phyloP scores from a whole-genome alignment of 2,329 filamentous ascomycete genomes.

The Falciphora oryzae region DNA sequence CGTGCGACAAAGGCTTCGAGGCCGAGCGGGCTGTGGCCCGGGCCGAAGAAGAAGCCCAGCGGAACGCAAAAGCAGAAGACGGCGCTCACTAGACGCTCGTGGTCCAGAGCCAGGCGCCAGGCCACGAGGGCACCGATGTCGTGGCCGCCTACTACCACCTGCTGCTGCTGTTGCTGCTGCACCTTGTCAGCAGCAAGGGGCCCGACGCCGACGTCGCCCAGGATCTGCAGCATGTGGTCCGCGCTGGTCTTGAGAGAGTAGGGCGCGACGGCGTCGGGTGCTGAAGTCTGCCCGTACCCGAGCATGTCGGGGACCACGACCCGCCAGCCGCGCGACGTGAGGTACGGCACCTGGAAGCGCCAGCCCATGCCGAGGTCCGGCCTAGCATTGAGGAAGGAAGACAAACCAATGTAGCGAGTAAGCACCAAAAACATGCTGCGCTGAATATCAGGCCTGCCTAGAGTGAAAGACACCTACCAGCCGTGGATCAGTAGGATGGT shows the following conservation, averaged over 20 bases:
- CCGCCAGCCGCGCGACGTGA: conserved; percentile 65
- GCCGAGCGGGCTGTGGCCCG: conserved; percentile 44
- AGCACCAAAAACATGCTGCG: too few species aligned
- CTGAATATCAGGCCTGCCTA: too few species aligned
- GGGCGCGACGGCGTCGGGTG: conserved; percentile 52
- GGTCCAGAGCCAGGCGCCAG: conserved; percentile 68
- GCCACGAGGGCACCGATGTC: conserved; percentile 80
- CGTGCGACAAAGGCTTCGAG: conserved; percentile 49
- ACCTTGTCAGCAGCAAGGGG: too few species aligned
- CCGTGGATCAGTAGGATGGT: conserved; percentile 51
- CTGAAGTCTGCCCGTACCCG: conserved; percentile 74
- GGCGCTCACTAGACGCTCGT: conserved; percentile 62
- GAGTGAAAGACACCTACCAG: too few species aligned
- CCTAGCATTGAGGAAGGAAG: too few species aligned
- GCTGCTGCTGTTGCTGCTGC: too few species aligned
- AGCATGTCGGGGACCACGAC: conserved; percentile 83
- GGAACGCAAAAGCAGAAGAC: conserved; percentile 81
- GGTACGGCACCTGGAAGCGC: conserved; percentile 79
- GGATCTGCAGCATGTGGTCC: conserved; percentile 54
- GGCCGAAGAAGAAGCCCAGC: conserved; percentile 56
- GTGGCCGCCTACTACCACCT: too few species aligned
- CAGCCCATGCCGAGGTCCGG: conserved; percentile 81
- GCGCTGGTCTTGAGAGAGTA: conserved; percentile 70
- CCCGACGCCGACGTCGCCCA: conserved; percentile 76
- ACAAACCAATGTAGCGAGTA: too few species aligned